Evolutionary conservation across 2,329 filamentous ascomycete species (phyloP).

Genomic region (Herpomyces periplanetae): DNA sequence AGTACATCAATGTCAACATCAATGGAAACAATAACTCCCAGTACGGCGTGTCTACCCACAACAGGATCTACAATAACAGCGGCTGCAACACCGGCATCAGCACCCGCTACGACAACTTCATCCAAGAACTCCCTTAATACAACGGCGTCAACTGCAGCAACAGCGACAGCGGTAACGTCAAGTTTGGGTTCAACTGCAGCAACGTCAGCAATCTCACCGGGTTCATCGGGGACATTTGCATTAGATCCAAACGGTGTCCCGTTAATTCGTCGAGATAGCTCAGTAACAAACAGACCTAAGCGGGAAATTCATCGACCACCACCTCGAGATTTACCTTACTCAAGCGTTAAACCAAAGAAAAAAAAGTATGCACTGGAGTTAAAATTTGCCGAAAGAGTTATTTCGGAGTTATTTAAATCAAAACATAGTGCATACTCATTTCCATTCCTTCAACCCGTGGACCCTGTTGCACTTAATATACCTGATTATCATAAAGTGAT

Average conservation of each 20-base stretch:
- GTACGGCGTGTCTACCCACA: too few species aligned
- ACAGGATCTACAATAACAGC: too few species aligned
- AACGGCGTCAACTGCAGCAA: conserved; percentile 9
- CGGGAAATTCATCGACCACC: conserved; percentile 72
- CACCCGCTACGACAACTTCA: conserved; percentile 4
- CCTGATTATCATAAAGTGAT: conserved; percentile 72
- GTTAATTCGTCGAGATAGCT: conserved; percentile 48
- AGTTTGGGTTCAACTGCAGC: conserved; percentile 11
- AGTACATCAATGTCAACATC: too few species aligned
- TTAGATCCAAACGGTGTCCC: conserved; percentile 37
- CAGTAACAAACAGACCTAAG: conserved; percentile 37
- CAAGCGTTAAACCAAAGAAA: conserved; percentile 41
- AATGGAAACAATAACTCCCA: too few species aligned
- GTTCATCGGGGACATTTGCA: conserved; percentile 27
- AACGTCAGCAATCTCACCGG: conserved; percentile 9
- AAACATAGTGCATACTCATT: conserved; percentile 26
- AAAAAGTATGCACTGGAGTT: conserved; percentile 64
- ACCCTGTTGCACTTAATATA: conserved; percentile 71
- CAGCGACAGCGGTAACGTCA: conserved; percentile 10
- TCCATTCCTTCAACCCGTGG: conserved; percentile 48
- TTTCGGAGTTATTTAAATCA: conserved; percentile 33
- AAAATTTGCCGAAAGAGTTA: conserved; percentile 47
- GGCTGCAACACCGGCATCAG: conserved; percentile 7
- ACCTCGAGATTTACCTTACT: conserved; percentile 61
- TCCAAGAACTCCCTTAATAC: conserved; percentile 7